Evolutionary conservation across 345 rosid genomes (phyloP).

Genomic region (Bruguiera parviflora): DNA sequence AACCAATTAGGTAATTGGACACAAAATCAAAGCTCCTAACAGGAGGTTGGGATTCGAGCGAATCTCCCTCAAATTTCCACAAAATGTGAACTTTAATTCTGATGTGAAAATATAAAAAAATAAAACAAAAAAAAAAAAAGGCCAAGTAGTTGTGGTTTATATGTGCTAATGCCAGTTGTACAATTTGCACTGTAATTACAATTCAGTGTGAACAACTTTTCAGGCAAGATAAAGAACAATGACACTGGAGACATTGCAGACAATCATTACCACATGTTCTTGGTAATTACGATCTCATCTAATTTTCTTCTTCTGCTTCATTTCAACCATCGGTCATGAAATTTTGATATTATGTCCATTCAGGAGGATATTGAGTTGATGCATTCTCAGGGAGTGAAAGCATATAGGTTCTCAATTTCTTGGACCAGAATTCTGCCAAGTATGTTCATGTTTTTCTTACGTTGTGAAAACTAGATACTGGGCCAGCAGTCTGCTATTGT

Average conservation of each 20-base stretch:
- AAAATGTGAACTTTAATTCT: no score
- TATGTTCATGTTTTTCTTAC: constrained; percentile 10
- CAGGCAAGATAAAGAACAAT: constrained; percentile 17
- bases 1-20: no score
- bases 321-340: no score
- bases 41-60: no score
- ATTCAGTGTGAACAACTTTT: not conserved
- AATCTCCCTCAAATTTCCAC: no score
- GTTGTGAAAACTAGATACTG: no score
- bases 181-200: no score
- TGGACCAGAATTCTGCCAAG: constrained; percentile 44
- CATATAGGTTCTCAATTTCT: constrained; percentile 44
- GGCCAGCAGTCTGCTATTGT: not conserved
- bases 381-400: constrained; percentile 35
- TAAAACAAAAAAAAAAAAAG: no score
- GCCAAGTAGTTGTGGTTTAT: no score
- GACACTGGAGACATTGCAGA: constrained; percentile 23
- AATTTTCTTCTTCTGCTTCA: not conserved
- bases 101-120: no score
- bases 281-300: constrained; percentile 6
- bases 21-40: no score
- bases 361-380: constrained; percentile 39
- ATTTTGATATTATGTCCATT: not conserved
- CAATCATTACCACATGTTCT: constrained; percentile 9
- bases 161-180: no score